phyloP scores from a whole-genome alignment of 352 stramenopile species.

The Blastocystis sp. region DNA sequence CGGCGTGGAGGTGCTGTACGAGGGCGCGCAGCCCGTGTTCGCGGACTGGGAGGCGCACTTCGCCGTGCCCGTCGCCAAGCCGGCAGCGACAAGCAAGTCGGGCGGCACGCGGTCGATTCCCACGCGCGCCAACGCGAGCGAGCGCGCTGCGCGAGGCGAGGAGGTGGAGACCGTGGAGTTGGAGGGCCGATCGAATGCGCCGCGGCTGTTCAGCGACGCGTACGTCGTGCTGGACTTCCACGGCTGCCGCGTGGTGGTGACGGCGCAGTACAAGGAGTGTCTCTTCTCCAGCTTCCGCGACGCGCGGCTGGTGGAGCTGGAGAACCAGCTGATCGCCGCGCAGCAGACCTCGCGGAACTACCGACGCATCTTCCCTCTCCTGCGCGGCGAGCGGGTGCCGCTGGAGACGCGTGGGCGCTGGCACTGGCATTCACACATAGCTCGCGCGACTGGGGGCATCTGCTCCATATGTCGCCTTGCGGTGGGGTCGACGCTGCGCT shows the following conservation, averaged over 20 bases:
- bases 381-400: neutral
- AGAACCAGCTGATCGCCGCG: neutral
- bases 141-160: neutral
- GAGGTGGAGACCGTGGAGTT: neutral
- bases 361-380: slow-evolving; percentile 18
- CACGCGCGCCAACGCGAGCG: neutral
- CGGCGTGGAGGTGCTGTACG: neutral
- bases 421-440: neutral
- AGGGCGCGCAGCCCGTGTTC: neutral
- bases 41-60: neutral
- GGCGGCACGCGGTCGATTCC: neutral
- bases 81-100: neutral
- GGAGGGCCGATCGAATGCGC: neutral
- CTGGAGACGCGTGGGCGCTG: neutral
- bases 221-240: neutral
- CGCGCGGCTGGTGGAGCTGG: neutral
- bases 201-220: neutral
- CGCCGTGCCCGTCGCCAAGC: neutral
- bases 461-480: slow-evolving; percentile 51
- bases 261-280: neutral
- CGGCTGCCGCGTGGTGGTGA: neutral
- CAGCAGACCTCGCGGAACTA: neutral
- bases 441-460: neutral
- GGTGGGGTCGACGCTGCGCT: slow-evolving; percentile 1
- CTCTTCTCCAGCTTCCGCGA: neutral